Conservation (phyloP, 805 yeast species). For the Saccharomycopsis sp. region DNA sequence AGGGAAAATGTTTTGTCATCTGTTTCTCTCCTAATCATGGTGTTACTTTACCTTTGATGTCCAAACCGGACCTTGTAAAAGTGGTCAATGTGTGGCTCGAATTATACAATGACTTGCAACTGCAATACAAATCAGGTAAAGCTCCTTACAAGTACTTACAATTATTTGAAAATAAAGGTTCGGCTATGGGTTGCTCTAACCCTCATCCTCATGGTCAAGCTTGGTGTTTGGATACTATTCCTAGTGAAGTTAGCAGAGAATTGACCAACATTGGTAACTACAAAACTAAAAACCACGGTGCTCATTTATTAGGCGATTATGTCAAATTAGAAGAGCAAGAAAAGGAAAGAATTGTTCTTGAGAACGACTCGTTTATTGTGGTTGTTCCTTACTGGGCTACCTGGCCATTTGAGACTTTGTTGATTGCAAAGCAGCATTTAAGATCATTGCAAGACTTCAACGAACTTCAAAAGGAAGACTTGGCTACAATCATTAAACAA, state of each 20-base stretch:
- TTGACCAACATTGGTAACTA: conserved; percentile 46
- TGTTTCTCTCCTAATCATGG: conserved; percentile 69
- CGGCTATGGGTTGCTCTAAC: conserved; percentile 78
- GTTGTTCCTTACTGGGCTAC: conserved; percentile 79
- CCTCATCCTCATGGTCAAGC: conserved; percentile 83
- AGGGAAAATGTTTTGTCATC: conserved; percentile 64
- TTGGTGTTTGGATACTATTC: conserved; percentile 62
- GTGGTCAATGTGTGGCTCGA: conserved; percentile 60
- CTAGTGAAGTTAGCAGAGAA: conserved; percentile 61
- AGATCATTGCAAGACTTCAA: conserved; percentile 43
- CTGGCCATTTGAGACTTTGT: conserved; percentile 74
- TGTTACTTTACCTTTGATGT: conserved; percentile 60
- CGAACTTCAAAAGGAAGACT: conserved; percentile 42
- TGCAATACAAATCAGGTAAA: conserved; percentile 31
- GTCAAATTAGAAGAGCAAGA: conserved; percentile 48
- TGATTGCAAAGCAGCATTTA: conserved; percentile 51
- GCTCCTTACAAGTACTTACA: conserved; percentile 54
- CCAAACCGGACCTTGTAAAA: conserved; percentile 32
- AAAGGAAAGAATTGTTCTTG: conserved; percentile 45
- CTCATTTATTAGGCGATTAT: conserved; percentile 58
- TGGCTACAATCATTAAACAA: conserved; percentile 46
- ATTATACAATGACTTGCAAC: conserved; percentile 40
- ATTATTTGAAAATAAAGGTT: conserved; percentile 72
- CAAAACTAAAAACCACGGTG: conserved; percentile 31
- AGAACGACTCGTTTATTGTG: conserved; percentile 57